Conservation (phyloP, 1,284 basidiomycete genomes). For the Sphagnurus paluster region DNA sequence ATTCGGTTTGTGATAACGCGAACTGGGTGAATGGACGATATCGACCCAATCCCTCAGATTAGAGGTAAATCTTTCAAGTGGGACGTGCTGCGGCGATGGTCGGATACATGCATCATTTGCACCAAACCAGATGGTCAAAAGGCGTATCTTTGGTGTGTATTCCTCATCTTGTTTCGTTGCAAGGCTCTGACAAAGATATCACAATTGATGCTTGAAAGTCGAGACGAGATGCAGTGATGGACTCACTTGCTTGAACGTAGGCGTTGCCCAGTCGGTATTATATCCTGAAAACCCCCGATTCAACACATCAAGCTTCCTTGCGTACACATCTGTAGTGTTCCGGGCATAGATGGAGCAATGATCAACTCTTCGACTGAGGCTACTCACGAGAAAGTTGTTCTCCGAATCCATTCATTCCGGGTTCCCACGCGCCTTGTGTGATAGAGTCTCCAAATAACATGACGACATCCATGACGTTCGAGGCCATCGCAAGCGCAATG, state of each 20-base stretch:
- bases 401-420: conserved; percentile 52
- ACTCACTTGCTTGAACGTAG: conserved; percentile 73
- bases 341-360: background rate
- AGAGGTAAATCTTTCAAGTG: conserved; percentile 61
- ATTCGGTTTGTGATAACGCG: conserved; percentile 67
- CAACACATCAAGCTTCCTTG: conserved; percentile 77
- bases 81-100: conserved; percentile 67
- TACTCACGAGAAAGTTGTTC: conserved; percentile 60
- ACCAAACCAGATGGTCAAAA: conserved; percentile 88
- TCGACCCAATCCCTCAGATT: conserved; percentile 69
- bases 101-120: conserved; percentile 78
- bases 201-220: background rate
- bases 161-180: conserved; percentile 51
- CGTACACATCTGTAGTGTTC: conserved; percentile 60
- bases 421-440: conserved; percentile 63
- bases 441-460: conserved; percentile 80
- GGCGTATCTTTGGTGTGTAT: conserved; percentile 59
- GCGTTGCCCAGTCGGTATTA: conserved; percentile 82
- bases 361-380: background rate
- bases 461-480: conserved; percentile 58
- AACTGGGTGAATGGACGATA: conserved; percentile 60
- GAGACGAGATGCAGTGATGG: background rate
- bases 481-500: conserved; percentile 50
- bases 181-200: conserved; percentile 45
- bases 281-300: conserved; percentile 84